Evolutionary conservation across 768 basidiomycete species (phyloP).

Genomic region (Leccinum disarticulatum): DNA sequence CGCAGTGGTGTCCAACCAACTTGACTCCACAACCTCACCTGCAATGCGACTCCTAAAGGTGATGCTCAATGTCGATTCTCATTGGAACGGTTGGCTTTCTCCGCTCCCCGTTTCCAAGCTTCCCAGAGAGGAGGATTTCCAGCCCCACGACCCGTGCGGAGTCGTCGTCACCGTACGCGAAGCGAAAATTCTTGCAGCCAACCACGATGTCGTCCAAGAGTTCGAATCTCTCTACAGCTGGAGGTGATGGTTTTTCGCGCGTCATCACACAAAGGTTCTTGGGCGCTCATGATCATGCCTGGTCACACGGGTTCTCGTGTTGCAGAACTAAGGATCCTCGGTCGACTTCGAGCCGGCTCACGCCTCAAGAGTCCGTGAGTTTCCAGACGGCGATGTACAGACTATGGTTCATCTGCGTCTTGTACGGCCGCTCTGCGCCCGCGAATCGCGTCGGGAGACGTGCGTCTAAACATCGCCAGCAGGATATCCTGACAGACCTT

Average conservation of each 20-base stretch:
- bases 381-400: neutral
- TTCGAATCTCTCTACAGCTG: slow-evolving; percentile 21
- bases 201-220: slow-evolving; percentile 15
- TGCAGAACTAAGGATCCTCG: slow-evolving; percentile 38
- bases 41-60: slow-evolving; percentile 21
- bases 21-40: slow-evolving; percentile 4
- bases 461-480: neutral
- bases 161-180: slow-evolving; percentile 9
- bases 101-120: slow-evolving; percentile 11
- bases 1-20: slow-evolving; percentile 15
- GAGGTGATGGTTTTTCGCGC: slow-evolving; percentile 14
- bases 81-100: slow-evolving; percentile 15
- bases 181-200: slow-evolving; percentile 10
- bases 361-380: neutral
- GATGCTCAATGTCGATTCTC: slow-evolving; percentile 8
- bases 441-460: neutral
- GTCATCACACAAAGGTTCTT: neutral
- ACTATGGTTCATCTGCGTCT: neutral
- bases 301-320: neutral
- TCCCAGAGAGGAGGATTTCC: slow-evolving; percentile 14
- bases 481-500: neutral
- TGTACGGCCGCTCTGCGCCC: neutral
- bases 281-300: slow-evolving; percentile 5
- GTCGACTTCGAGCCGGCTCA: neutral
- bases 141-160: neutral